Base-by-base conservation (phyloP, 805 yeast species). In the Candida berthetii region DNA sequence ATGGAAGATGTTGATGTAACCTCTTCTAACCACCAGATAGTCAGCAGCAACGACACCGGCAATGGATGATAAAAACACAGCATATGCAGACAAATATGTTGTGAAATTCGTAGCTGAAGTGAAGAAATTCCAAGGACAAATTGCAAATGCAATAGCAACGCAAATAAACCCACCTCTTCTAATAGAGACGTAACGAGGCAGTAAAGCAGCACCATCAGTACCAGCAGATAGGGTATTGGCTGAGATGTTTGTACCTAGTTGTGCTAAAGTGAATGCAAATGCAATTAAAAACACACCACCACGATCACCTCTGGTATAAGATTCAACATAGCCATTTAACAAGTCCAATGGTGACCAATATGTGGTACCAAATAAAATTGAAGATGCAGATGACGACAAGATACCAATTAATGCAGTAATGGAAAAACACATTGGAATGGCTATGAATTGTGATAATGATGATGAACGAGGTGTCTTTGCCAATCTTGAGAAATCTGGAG, bases 401-500 rank as follows among this genome's bases (percentile, higher is more conserved):
- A 88, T 82, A 59, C 96, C 96, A 57, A 89, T 81, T 49, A 89
- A 70, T 4, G 95, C 82, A 28, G 95, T 88, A 44, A 87, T 54
- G 4, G 89, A 82, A 63, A 86, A 88, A 52, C 86, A 76, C 17
- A 84, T 46, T 31, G 96, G 96, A 47, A 89, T 78, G 2, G 91
- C 69, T 31, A 83, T 54, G 36, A 71, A 55, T 60, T 81, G 88
- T 2, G 87, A 72, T 60, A 71, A 68, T 15, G 68, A 53, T 3
- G 82, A 71, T 16, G 76, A 65, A 35, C 52, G 60, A 39, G 73
- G 69, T 17, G 77, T 79, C 48, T 71, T 74, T 9, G 95, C 84
- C 64, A 87, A 82, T 61, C 96, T 77, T 20, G 95, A 74, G 62
- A 88, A 88, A 68, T 88, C 96, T 2, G 96, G 95, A 13, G 93